These are phyloP conservation scores for Neurospora discreta DNA, from an alignment of 495 filamentous ascomycete species.

Conservation along the genomic window DNA sequence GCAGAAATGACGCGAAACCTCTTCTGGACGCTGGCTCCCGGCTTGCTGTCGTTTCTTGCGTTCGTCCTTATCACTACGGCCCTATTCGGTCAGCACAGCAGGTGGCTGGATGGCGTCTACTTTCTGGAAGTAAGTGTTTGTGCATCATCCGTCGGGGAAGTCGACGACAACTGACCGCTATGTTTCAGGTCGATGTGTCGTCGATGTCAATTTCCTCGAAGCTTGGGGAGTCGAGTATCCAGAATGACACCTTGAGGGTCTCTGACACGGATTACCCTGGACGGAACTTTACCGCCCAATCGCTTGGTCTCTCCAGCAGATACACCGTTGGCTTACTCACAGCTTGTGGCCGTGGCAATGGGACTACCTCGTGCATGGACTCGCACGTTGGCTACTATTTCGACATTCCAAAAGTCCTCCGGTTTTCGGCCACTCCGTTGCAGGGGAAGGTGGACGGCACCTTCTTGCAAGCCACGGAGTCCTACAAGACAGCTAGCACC, in stretches of 20 bases:
- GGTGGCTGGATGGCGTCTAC: slow-evolving; percentile 7
- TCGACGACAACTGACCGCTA: neutral
- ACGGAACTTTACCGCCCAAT: slow-evolving; percentile 12
- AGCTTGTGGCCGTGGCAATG: slow-evolving; percentile 17
- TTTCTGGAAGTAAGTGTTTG: slow-evolving; percentile 21
- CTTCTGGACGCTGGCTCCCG: slow-evolving; percentile 4
- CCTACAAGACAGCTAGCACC: slow-evolving; percentile 14
- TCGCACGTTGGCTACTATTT: slow-evolving; percentile 23
- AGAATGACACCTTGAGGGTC: slow-evolving; percentile 20
- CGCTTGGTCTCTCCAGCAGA: slow-evolving; percentile 19
- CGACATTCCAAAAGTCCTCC: slow-evolving; percentile 21
- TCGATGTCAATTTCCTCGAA: slow-evolving; percentile 18
- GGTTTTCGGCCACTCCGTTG: slow-evolving; percentile 16
- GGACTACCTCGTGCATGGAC: slow-evolving; percentile 14
- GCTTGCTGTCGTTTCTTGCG: slow-evolving; percentile 16
- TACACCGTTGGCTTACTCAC: slow-evolving; percentile 26
- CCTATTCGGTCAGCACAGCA: slow-evolving; percentile 19
- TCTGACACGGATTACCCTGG: slow-evolving; percentile 24
- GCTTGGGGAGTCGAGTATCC: slow-evolving; percentile 18
- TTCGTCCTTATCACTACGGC: slow-evolving; percentile 17
- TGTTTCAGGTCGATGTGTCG: slow-evolving; percentile 18
- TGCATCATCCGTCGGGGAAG: neutral
- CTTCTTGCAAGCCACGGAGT: slow-evolving; percentile 12
- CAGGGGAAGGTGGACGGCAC: slow-evolving; percentile 4
- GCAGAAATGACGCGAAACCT: slow-evolving; percentile 8